Evolutionary conservation across 768 basidiomycete species (phyloP).

Genomic region (Mycena capillaripes): DNA sequence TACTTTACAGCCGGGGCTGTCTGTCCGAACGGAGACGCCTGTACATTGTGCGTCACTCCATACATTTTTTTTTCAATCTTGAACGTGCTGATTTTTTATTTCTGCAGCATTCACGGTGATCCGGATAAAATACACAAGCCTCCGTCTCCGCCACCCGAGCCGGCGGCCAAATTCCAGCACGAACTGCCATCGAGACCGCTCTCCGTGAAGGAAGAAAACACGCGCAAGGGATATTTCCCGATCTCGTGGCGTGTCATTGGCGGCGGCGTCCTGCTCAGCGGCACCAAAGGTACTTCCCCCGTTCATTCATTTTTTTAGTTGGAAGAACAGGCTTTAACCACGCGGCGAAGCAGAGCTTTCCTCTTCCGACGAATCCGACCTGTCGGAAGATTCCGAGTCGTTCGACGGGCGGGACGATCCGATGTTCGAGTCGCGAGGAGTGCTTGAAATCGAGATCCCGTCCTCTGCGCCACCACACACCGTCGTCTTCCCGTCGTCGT

Average conservation of each 20-base stretch:
- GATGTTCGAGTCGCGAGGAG: background rate
- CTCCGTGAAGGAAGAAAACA: slow-evolving; percentile 50
- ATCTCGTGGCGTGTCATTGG: slow-evolving; percentile 85
- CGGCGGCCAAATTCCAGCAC: slow-evolving; percentile 17
- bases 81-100: slow-evolving; percentile 4
- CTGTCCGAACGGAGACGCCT: slow-evolving; percentile 68
- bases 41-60: slow-evolving; percentile 76
- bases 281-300: slow-evolving; percentile 5
- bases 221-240: slow-evolving; percentile 69
- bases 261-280: slow-evolving; percentile 78
- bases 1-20: slow-evolving; percentile 60
- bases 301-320: background rate
- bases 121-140: background rate
- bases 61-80: background rate
- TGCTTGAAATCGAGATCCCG: slow-evolving; percentile 16
- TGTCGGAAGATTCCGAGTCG: slow-evolving; percentile 15
- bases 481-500: slow-evolving; percentile 9
- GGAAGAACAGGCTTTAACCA: no score
- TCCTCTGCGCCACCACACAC: background rate
- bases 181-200: slow-evolving; percentile 39
- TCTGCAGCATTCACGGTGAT: slow-evolving; percentile 62
- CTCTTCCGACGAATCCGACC: slow-evolving; percentile 12
- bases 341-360: background rate
- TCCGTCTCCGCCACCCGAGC: background rate
- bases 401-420: slow-evolving; percentile 9